Evolutionary conservation across 1,139 yeast genomes (phyloP).

Genomic region (Magnusiomyces ingens): DNA sequence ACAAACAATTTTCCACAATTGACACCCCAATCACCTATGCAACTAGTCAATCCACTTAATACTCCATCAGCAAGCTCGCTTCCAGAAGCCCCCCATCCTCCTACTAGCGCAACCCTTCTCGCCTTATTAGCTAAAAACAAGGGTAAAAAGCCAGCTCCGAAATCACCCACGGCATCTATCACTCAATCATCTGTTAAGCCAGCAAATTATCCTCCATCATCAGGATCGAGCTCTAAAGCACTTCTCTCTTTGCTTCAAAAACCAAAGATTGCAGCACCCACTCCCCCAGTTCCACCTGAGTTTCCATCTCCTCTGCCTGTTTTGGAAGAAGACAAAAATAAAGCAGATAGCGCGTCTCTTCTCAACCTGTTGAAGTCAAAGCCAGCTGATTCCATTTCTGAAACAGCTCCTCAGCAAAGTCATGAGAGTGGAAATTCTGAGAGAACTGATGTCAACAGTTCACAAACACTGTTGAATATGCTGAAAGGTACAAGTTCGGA

Average conservation of each 20-base stretch:
- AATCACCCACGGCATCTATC: neutral
- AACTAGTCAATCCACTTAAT: neutral
- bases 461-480: neutral
- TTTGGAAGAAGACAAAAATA: neutral
- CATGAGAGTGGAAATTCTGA: neutral
- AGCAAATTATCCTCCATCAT: neutral
- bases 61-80: neutral
- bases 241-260: conserved; percentile 3
- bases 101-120: conserved; percentile 5
- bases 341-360: neutral
- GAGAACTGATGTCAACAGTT: neutral
- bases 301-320: neutral
- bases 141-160: neutral
- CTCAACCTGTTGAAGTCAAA: too few relatives aligned
- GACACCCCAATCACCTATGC: neutral
- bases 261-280: conserved; percentile 2
- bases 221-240: conserved; percentile 6
- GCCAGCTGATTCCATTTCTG: too few relatives aligned
- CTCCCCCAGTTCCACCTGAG: conserved; percentile 1
- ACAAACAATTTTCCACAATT: conserved; percentile 22
- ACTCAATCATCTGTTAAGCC: neutral
- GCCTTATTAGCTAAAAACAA: conserved; percentile 2
- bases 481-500: neutral
- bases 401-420: too few relatives aligned
- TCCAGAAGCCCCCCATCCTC: conserved; percentile 22